phyloP scores from a whole-genome alignment of 176 grass and related monocot genomes.

The Oropetium thomaeum region DNA sequence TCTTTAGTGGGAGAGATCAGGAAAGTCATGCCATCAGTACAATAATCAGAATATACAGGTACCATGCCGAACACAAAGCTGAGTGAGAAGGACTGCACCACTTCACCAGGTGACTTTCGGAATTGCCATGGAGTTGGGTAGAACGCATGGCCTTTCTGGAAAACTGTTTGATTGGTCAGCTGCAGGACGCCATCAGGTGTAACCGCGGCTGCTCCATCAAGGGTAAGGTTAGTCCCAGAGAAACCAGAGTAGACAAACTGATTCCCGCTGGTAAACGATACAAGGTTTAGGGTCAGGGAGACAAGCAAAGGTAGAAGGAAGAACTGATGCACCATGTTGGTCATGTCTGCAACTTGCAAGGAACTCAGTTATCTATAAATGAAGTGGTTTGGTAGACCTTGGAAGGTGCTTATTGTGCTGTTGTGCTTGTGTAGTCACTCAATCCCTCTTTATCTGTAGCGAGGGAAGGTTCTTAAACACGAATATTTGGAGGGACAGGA shows the following conservation, averaged over 20 bases:
- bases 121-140: conserved; percentile 1
- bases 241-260: neutral
- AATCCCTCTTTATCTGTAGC: no score
- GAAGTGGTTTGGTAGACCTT: no score
- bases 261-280: neutral
- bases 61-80: conserved; percentile 12
- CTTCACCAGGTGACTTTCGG: neutral
- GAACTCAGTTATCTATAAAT: neutral
- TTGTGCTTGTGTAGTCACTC: no score
- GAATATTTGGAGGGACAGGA: no score
- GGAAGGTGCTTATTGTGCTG: no score
- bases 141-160: conserved; percentile 19
- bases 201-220: neutral
- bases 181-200: neutral
- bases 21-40: neutral
- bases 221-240: neutral
- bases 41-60: neutral
- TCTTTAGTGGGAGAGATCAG: neutral
- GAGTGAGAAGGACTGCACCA: conserved; percentile 7
- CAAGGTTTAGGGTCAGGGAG: neutral
- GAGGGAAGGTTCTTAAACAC: no score
- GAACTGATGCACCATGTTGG: neutral
- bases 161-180: neutral
- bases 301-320: neutral
- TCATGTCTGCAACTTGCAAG: neutral